Base-by-base conservation (phyloP, 768 basidiomycete species). In the Lactarius trivialis region DNA sequence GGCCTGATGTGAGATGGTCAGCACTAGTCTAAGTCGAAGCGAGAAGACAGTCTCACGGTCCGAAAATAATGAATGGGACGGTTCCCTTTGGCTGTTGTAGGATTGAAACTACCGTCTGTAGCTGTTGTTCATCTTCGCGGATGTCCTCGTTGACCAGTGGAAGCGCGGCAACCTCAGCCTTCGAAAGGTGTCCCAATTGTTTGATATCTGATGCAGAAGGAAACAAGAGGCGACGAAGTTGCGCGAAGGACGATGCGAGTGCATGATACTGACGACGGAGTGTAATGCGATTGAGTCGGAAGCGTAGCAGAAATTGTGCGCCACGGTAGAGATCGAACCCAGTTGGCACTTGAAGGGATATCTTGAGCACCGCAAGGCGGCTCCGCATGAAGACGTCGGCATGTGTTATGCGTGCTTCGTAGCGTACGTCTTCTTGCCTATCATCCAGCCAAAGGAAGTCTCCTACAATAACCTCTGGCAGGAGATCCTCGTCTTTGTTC, bases 1-100 rank as follows among this genome's bases (percentile, higher is more conserved):
- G 83, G 83, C 0, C 83, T 84, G 57, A 14, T 26, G 34, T 39
- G 33, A 49, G 45, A 3, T 11, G 9, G 43, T 60, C 26, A 11
- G 32, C 21, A n/a, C 14, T 14, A 11, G 24, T 48, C 45, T 48
- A 11, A 48, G 21, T 48, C 12, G 12, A 48, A 24, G 43, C 21
- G 21, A 14, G 45, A 26, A 4, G 28, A 63, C 11, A 15, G 48
- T 78, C 84, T 66, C 69, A 85, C 85, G 85, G 85, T 36, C 85
- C 85, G 70, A 85, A 86, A 5, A 86, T 71, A 8, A 84, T 74
- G 64, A 85, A 86, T 0, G 85, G 83, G 0, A 76, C 68, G 5
- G 79, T 76, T 0, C 85, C 83, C 0, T 75, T 72, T 14, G 74
- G 70, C 39, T 75, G 77, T 32, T 72, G 65, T 4, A 78, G 69